Base-by-base conservation (phyloP, 192 early-diverging fungal species). In the Podochytrium sp. region DNA sequence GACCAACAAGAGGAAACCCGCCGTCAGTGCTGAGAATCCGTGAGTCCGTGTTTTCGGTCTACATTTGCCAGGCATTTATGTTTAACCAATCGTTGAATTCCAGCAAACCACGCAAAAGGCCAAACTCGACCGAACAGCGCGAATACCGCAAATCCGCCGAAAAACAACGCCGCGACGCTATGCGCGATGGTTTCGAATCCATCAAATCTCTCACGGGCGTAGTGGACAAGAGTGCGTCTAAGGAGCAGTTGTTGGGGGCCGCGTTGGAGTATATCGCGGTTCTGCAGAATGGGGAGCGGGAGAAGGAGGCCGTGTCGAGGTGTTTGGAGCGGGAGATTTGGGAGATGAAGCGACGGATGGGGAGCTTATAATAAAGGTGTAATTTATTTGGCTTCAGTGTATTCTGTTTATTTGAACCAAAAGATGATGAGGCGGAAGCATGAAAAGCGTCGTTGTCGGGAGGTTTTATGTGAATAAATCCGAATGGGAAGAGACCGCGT, bases 91-190 rank as follows among this genome's bases (percentile, higher is more conserved):
- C n/a, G n/a, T n/a, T n/a, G n/a, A n/a, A n/a, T n/a, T n/a, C n/a
- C n/a, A n/a, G n/a, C n/a, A n/a, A n/a, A n/a, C n/a, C n/a, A n/a
- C n/a, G n/a, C n/a, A n/a, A n/a, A n/a, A n/a, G n/a, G n/a, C n/a
- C n/a, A n/a, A n/a, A n/a, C n/a, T n/a, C n/a, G n/a, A n/a, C n/a
- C n/a, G n/a, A n/a, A n/a, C n/a, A n/a, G n/a, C n/a, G 25, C 10
- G 69, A 71, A 39, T 71, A 71, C 32, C 69, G 69, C 18, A 71
- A 71, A 47, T n/a, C 58, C 7, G 69, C 69, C 2, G 69, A 71
- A 33, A 37, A 47, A 40, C 52, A n/a, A 6, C 32, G 69, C 25
- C 53, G 69, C 6, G 69, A 71, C 16, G 35, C 60, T 12, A 51
- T 71, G 41, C 41, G 25, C 35, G 18, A 25, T 14, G 23, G 27